Percentiles rank a stretch among this genome's conserved stretches.
These are phyloP conservation scores for Leccinum arenicola DNA, from an alignment of 768 basidiomycete genomes.

Conservation along the genomic window DNA sequence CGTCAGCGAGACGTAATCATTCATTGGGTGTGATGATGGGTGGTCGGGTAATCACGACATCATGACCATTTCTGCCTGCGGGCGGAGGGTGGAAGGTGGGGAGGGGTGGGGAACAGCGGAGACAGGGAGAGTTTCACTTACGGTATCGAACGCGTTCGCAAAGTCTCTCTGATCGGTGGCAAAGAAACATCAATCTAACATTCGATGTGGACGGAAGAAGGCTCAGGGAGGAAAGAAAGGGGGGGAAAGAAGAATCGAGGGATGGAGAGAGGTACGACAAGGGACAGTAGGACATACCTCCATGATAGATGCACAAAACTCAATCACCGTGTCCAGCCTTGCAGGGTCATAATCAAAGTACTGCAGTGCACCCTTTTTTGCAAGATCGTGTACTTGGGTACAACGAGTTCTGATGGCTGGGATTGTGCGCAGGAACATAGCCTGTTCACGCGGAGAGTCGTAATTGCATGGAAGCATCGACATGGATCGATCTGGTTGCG, in stretches of 20 bases:
- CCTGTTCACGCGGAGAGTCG: slow-evolving; percentile 25
- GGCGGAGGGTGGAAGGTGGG: slow-evolving; percentile 9
- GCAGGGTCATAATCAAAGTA: slow-evolving; percentile 86
- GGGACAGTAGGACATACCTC: slow-evolving; percentile 43
- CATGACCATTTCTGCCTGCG: neutral
- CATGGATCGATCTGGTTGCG: slow-evolving; percentile 3
- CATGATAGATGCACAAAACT: slow-evolving; percentile 76
- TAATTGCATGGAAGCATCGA: slow-evolving; percentile 6
- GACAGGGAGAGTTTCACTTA: slow-evolving; percentile 32
- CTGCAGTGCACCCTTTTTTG: slow-evolving; percentile 67
- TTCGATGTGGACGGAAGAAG: slow-evolving; percentile 6
- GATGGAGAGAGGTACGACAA: neutral
- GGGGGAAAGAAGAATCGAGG: neutral
- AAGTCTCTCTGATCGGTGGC: slow-evolving; percentile 68
- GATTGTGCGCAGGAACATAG: slow-evolving; percentile 76
- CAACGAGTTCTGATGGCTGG: slow-evolving; percentile 91
- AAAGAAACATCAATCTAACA: neutral
- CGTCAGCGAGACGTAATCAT: slow-evolving; percentile 3
- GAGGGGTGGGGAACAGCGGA: neutral
- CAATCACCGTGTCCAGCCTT: slow-evolving; percentile 64
- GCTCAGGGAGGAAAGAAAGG: neutral
- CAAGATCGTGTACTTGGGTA: slow-evolving; percentile 72
- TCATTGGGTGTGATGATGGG: neutral
- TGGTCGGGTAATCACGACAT: neutral
- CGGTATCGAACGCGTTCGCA: slow-evolving; percentile 61